Conservation (phyloP, 2,329 filamentous ascomycete genomes). For the Cordyceps cicadae region DNA sequence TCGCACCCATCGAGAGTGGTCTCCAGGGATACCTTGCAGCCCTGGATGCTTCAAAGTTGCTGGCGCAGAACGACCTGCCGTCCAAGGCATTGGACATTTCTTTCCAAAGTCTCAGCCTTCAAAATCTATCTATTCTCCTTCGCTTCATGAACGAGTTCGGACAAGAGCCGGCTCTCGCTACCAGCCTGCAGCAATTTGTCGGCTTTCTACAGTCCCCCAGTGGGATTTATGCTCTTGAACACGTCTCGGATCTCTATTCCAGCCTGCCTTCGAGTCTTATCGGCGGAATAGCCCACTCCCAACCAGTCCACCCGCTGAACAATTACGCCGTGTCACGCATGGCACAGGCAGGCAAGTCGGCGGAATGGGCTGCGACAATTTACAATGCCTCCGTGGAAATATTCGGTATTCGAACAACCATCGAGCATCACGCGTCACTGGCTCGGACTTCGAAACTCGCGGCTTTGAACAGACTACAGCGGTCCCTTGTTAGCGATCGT, state of each 20-base stretch:
- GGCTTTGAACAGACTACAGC: constrained; percentile 50
- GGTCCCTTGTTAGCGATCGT: constrained; percentile 46
- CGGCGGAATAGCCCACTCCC: constrained; percentile 15
- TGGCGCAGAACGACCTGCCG: constrained; percentile 17
- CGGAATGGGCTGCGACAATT: constrained; percentile 42
- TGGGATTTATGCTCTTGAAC: constrained; percentile 22
- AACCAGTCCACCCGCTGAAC: constrained; percentile 52
- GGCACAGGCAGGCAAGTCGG: constrained; percentile 28
- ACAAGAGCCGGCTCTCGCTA: constrained; percentile 9
- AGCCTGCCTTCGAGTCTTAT: constrained; percentile 19
- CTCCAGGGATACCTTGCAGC: constrained; percentile 39
- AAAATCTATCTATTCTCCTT: constrained; percentile 34
- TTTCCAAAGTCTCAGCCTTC: constrained; percentile 40
- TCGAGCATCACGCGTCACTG: constrained; percentile 34
- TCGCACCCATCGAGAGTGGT: constrained; percentile 41
- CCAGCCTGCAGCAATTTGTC: constrained; percentile 19
- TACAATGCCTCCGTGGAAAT: constrained; percentile 44
- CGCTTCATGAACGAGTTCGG: constrained; percentile 23
- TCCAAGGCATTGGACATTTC: constrained; percentile 26
- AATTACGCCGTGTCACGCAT: constrained; percentile 46
- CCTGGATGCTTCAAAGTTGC: constrained; percentile 23
- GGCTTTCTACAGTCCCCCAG: constrained; percentile 25
- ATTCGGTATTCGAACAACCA: constrained; percentile 30
- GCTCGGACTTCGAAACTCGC: constrained; percentile 42
- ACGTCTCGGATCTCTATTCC: constrained; percentile 29